phyloP scores from a whole-genome alignment of 306 rosid species.

The Benincasa hispida region DNA sequence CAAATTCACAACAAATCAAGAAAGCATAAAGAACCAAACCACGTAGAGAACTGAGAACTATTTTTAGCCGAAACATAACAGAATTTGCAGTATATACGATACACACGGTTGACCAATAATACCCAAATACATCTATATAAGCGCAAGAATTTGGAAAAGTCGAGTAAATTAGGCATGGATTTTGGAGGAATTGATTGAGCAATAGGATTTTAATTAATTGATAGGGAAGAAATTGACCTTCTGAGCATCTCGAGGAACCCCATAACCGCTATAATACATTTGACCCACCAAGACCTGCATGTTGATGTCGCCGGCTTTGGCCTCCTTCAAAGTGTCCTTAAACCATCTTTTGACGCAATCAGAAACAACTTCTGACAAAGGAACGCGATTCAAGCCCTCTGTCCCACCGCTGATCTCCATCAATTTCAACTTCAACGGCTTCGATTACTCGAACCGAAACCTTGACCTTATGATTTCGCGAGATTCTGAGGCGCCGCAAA shows the following conservation, averaged over 20 bases:
- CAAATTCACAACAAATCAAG: neutral
- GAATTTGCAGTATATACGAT: neutral
- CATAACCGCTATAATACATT: constrained; percentile 91
- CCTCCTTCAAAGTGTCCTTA: constrained; percentile 73
- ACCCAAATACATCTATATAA: neutral
- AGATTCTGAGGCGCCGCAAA: constrained; percentile 1
- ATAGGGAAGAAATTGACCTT: constrained; percentile 31
- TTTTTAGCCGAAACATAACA: neutral
- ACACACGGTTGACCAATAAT: neutral
- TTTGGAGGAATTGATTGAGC: neutral
- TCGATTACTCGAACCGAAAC: constrained; percentile 3
- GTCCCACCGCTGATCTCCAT: constrained; percentile 51
- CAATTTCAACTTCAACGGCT: constrained; percentile 16
- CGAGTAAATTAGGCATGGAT: neutral
- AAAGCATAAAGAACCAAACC: neutral
- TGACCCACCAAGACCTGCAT: constrained; percentile 93
- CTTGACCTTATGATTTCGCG: constrained; percentile 5
- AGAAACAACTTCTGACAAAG: constrained; percentile 65
- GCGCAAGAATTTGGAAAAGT: neutral
- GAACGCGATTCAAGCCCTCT: constrained; percentile 29
- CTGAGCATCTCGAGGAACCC: constrained; percentile 71
- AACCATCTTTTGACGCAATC: constrained; percentile 95
- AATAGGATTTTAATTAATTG: neutral
- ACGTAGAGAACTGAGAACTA: neutral
- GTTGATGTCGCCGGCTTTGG: constrained; percentile 72